Conservation (phyloP, 2,329 filamentous ascomycete species). For the Penicillium sp. region DNA sequence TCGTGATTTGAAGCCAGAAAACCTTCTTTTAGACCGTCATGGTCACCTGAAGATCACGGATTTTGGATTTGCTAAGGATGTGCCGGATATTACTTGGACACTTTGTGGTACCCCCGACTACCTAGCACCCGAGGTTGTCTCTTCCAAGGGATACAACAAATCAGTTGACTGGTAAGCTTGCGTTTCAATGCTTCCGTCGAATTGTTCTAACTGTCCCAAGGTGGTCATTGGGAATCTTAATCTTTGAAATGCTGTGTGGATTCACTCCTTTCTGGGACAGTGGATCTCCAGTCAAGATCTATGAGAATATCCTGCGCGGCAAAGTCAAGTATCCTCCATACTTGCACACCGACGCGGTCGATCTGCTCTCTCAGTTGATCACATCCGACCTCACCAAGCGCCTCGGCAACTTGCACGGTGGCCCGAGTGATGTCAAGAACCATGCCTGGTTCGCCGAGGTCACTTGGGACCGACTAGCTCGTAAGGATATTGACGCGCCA, state of each 20-base stretch:
- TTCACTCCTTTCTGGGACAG: conserved; percentile 99
- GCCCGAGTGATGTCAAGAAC: conserved; percentile 87
- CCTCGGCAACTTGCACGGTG: conserved; percentile 88
- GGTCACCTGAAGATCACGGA: conserved; percentile 96
- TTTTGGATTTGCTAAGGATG: conserved; percentile 97
- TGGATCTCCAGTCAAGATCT: conserved; percentile 97
- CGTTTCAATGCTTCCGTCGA: conserved; percentile 8
- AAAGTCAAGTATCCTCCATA: conserved; percentile 96
- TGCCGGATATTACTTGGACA: conserved; percentile 98
- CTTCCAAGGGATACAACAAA: conserved; percentile 99
- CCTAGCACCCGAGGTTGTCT: conserved; percentile 95
- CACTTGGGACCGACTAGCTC: conserved; percentile 89
- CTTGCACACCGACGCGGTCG: conserved; percentile 89
- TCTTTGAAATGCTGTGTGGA: conserved; percentile 99
- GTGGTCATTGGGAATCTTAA: conserved; percentile 98
- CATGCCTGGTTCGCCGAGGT: conserved; percentile 97
- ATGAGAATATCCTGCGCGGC: conserved; percentile 97
- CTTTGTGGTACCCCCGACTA: conserved; percentile 97
- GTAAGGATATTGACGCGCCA: conserved; percentile 96
- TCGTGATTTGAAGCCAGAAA: conserved; percentile 93
- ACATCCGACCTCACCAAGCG: conserved; percentile 93
- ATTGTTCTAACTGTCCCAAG: conserved; percentile 53
- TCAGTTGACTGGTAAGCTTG: conserved; percentile 89
- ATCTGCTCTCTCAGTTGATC: conserved; percentile 88
- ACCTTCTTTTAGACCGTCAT: conserved; percentile 84